Base-by-base conservation (phyloP, 2,329 filamentous ascomycete genomes). In the Aspergillus pseudotamarii region DNA sequence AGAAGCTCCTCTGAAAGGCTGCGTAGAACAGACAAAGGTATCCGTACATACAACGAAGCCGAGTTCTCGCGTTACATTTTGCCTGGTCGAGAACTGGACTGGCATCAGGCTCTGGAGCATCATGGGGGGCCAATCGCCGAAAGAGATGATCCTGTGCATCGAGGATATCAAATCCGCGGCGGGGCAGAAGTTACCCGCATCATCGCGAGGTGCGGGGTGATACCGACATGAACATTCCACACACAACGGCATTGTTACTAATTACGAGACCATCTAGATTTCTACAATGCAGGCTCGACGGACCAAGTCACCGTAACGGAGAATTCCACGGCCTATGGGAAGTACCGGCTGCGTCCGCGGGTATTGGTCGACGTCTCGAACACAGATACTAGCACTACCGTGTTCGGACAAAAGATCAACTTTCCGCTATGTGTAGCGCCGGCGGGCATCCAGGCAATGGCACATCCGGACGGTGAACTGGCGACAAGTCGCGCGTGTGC, bases 201-300 rank as follows among this genome's bases (percentile, higher is more conserved):
- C 46, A n/a, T 54, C 59, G 6, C 51, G 46, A 61, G 62, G 62
- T 64, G 21, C 28, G 28, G 16, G n/a, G 46, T 6, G 6, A 53
- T 9, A 12, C 28, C 6, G 32, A 8, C 2, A 28, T 16, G 14
- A 26, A 10, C 23, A 30, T 19, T 19, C 12, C 23, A 23, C 23
- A 23, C 23, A 30, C 21, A n/a, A 48, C 2, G 6, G 8, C 28
- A 12, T 10, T 19, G 26, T 30, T 45, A 11, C n/a, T 41, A 41
- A 32, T 32, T 43, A 46, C 16, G 16, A 19, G 34, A 4, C 8
- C 2, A 12, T 21, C 11, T 19, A 80, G 84, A 86, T 57, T 87
- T 86, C 75, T 86, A 82, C 74, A 86, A 87, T 67, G 84, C 83
- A 58, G 85, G 85, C 6, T 83, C 84, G 36, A 72, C 69, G n/a